Evolutionary conservation across 257 asterid species (phyloP).

Genomic region (Buddleja alternifolia): DNA sequence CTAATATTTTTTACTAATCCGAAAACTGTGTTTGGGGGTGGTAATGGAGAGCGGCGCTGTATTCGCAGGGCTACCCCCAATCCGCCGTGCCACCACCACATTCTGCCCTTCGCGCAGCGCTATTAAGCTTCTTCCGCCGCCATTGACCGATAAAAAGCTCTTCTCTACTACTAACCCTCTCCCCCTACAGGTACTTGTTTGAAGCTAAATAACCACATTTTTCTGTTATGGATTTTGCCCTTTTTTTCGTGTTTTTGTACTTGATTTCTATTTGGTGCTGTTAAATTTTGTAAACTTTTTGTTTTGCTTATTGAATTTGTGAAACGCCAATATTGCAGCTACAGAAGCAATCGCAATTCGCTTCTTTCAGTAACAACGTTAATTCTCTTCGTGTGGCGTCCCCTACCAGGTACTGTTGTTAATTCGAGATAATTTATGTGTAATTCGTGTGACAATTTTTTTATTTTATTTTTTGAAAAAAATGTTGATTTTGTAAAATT

Average conservation of each 20-base stretch:
- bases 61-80: slow-evolving; percentile 42
- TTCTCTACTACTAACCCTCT: slow-evolving; percentile 34
- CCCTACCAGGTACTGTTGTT: slow-evolving; percentile 47
- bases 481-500: slow-evolving; percentile 2
- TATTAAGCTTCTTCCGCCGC: slow-evolving; percentile 39
- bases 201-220: not conserved
- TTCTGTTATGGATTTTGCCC: not conserved
- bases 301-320: not conserved
- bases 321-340: slow-evolving; percentile 31
- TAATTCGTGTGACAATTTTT: not conserved
- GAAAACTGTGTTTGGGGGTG: too few relatives aligned
- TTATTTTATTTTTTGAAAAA: not conserved
- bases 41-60: slow-evolving; percentile 63
- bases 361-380: slow-evolving; percentile 33
- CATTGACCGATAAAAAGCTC: slow-evolving; percentile 26
- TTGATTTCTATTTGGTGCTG: not conserved
- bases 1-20: too few relatives aligned
- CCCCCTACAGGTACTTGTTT: slow-evolving; percentile 40
- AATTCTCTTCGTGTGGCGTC: slow-evolving; percentile 54
- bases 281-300: too few relatives aligned
- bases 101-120: slow-evolving; percentile 39
- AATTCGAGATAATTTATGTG: not conserved
- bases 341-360: slow-evolving; percentile 46
- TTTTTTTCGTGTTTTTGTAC: not conserved
- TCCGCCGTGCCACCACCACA: slow-evolving; percentile 36